Percentiles rank a stretch among this genome's conserved stretches.
Conservation (phyloP, 768 basidiomycete genomes). For the Agaricus blazei region DNA sequence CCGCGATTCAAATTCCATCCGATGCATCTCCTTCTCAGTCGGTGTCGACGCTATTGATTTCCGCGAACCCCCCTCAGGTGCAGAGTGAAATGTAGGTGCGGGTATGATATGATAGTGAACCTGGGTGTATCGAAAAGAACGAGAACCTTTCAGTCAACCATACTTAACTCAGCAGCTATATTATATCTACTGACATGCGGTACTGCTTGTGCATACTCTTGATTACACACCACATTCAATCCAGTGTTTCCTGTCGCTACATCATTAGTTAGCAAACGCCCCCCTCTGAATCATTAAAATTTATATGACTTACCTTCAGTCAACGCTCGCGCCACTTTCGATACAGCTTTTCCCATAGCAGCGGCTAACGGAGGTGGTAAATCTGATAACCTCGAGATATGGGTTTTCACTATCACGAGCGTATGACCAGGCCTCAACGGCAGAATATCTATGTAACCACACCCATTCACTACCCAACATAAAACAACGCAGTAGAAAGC, state of each 20-base stretch:
- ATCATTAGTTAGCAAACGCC: not conserved
- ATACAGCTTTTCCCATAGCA: constrained; percentile 52
- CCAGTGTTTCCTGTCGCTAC: constrained; percentile 60
- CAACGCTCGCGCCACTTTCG: constrained; percentile 58
- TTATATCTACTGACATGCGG: constrained; percentile 49
- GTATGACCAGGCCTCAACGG: constrained; percentile 65
- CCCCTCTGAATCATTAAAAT: not conserved
- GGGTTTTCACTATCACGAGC: constrained; percentile 65
- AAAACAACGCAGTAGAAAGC: constrained; percentile 1
- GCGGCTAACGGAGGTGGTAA: constrained; percentile 56
- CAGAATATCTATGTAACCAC: constrained; percentile 46
- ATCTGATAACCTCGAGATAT: constrained; percentile 59
- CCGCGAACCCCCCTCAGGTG: constrained; percentile 10
- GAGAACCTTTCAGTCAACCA: not conserved
- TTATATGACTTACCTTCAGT: constrained; percentile 43
- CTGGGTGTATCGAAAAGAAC: constrained; percentile 24
- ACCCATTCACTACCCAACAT: not conserved
- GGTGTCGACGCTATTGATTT: constrained; percentile 17
- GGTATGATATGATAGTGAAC: constrained; percentile 79
- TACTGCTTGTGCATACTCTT: constrained; percentile 78
- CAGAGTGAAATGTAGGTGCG: constrained; percentile 44
- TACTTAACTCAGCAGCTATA: not conserved
- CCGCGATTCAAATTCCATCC: constrained; percentile 51
- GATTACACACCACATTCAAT: constrained; percentile 74
- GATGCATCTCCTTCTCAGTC: constrained; percentile 52